These are phyloP conservation scores for Yamadazyma paraphyllophila DNA, from an alignment of 805 yeast genomes.

Conservation along the genomic window DNA sequence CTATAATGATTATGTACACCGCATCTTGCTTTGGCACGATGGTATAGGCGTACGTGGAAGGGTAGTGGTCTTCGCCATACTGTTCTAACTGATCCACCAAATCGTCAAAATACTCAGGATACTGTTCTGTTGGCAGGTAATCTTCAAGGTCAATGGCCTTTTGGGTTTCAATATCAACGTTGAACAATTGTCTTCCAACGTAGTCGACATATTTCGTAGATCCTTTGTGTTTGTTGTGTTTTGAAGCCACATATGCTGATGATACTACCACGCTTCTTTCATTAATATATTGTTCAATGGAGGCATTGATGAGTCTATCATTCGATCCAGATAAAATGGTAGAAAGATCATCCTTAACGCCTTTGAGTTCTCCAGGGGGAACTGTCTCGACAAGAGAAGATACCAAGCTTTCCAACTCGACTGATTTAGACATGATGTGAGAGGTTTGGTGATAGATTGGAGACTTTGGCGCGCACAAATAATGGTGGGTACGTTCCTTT, in stretches of 20 bases:
- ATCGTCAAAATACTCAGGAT: conserved; percentile 28
- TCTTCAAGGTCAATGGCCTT: conserved; percentile 53
- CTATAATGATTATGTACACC: conserved; percentile 58
- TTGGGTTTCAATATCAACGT: conserved; percentile 53
- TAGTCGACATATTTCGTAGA: conserved; percentile 55
- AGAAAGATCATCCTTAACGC: conserved; percentile 24
- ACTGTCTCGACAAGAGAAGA: conserved; percentile 30
- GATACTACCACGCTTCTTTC: conserved; percentile 31
- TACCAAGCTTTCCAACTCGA: conserved; percentile 4
- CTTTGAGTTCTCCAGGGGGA: conserved; percentile 39
- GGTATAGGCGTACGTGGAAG: conserved; percentile 49
- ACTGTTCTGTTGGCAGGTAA: conserved; percentile 21
- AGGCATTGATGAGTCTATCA: conserved; percentile 21
- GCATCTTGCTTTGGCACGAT: conserved; percentile 36
- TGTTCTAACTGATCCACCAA: conserved; percentile 33
- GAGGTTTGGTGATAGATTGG: too few species aligned
- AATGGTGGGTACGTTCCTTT: too few species aligned
- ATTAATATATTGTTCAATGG: conserved; percentile 29
- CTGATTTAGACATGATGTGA: conserved; percentile 3
- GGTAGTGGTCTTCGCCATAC: conserved; percentile 68
- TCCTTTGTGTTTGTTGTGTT: conserved; percentile 27
- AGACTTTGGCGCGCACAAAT: too few species aligned
- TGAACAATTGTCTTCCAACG: conserved; percentile 46
- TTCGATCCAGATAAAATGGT: conserved; percentile 19
- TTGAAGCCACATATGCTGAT: conserved; percentile 29